These are phyloP conservation scores for Ophiostoma pallidulum DNA, from an alignment of 2,329 filamentous ascomycete genomes.

Conservation along the genomic window DNA sequence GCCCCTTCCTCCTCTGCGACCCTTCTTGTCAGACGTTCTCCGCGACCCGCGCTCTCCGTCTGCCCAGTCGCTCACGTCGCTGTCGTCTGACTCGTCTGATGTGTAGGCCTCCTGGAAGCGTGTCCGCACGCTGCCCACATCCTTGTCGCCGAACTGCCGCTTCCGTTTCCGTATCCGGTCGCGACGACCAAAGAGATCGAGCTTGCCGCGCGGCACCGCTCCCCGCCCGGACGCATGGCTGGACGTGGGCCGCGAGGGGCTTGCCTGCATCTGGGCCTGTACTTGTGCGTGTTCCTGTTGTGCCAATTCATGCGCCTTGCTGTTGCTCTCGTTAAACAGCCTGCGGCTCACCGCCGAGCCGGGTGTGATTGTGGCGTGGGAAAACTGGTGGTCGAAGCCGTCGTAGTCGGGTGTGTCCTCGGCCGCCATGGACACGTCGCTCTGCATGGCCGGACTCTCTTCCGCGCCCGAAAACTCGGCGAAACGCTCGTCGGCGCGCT, in stretches of 20 bases:
- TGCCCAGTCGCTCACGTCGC: conserved; percentile 16
- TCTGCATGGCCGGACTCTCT: conserved; percentile 48
- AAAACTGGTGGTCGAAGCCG: conserved; percentile 29
- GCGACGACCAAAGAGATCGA: conserved; percentile 26
- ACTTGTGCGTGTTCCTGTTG: too few species aligned
- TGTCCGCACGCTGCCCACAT: conserved; percentile 41
- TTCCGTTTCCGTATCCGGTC: conserved; percentile 46
- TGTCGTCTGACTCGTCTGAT: conserved; percentile 34
- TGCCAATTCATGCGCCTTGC: too few species aligned
- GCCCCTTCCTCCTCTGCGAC: neutral
- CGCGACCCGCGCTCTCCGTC: conserved; percentile 19
- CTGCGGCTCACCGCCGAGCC: conserved; percentile 27
- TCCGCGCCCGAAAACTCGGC: conserved; percentile 51
- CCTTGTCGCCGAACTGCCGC: conserved; percentile 40
- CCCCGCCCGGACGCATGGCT: conserved; percentile 50
- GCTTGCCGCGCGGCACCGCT: conserved; percentile 46
- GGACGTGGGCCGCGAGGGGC: conserved; percentile 7
- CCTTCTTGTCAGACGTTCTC: neutral
- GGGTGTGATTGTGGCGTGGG: conserved; percentile 38
- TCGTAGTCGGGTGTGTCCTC: conserved; percentile 45
- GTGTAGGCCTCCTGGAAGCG: conserved; percentile 40
- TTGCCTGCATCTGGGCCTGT: conserved; percentile 16
- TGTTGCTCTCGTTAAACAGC: conserved; percentile 12
- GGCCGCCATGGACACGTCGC: conserved; percentile 44
- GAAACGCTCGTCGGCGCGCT: conserved; percentile 42